Percentiles rank a stretch among this genome's conserved stretches.
phyloP scores from a whole-genome alignment of 257 asterid species.

The Verbascum thapsus region DNA sequence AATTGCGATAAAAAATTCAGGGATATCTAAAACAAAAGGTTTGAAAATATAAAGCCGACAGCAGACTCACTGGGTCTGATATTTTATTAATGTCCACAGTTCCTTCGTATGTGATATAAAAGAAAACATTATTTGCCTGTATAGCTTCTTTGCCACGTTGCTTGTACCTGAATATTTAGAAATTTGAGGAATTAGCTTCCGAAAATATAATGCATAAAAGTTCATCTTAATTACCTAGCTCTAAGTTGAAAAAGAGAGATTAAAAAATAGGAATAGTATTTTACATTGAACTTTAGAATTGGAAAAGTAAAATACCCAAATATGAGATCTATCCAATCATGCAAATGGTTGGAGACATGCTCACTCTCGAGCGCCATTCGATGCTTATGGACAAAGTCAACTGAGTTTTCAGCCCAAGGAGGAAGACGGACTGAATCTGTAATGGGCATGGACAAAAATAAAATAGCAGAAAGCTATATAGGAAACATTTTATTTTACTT shows the following conservation, averaged over 20 bases:
- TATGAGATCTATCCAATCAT: conserved; percentile 95
- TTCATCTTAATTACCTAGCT: background rate
- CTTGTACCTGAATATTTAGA: conserved; percentile 66
- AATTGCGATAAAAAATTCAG: conserved; percentile 20
- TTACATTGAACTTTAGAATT: conserved; percentile 27
- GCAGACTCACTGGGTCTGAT: conserved; percentile 74
- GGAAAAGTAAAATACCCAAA: conserved; percentile 68
- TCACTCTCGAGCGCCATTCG: conserved; percentile 98
- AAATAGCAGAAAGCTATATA: conserved; percentile 28
- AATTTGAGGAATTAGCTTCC: conserved; percentile 26
- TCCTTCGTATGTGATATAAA: conserved; percentile 95
- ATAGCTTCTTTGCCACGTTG: conserved; percentile 99
- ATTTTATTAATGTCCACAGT: conserved; percentile 97
- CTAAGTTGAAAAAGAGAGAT: background rate
- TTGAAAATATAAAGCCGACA: conserved; percentile 24
- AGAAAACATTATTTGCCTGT: conserved; percentile 88
- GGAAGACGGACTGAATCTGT: conserved; percentile 85
- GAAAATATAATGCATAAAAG: conserved; percentile 18
- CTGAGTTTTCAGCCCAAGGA: conserved; percentile 89
- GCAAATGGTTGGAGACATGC: conserved; percentile 87
- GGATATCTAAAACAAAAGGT: conserved; percentile 22
- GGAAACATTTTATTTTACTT: conserved; percentile 12
- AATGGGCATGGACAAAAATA: conserved; percentile 29
- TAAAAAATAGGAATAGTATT: conserved; percentile 9
- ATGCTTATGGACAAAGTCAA: conserved; percentile 95